Conservation (phyloP, 768 basidiomycete genomes). For the Russula sp. region DNA sequence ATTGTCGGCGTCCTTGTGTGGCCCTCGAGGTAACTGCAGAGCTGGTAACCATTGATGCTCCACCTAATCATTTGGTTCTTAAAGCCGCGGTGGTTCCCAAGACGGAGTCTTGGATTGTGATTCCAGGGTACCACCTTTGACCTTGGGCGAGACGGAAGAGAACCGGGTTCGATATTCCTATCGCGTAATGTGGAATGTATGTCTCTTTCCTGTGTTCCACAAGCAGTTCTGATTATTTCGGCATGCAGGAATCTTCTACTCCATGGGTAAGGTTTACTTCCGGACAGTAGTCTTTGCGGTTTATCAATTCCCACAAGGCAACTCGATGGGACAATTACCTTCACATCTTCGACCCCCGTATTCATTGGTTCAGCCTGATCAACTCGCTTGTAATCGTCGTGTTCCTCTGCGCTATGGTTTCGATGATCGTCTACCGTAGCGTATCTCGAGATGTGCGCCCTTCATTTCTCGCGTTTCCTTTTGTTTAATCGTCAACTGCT, state of each 20-base stretch:
- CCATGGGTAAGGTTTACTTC: conserved; percentile 58
- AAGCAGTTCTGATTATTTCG: conserved; percentile 5
- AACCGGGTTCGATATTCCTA: conserved; percentile 84
- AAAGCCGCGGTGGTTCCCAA: conserved; percentile 64
- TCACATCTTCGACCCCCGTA: conserved; percentile 88
- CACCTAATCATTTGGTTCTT: not conserved
- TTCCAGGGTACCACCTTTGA: conserved; percentile 45
- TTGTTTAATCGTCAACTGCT: conserved; percentile 5
- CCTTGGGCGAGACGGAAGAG: conserved; percentile 56
- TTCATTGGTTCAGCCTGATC: conserved; percentile 95
- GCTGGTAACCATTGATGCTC: not conserved
- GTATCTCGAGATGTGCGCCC: conserved; percentile 79
- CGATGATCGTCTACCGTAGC: conserved; percentile 81
- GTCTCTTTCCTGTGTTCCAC: conserved; percentile 32
- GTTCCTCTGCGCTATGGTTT: conserved; percentile 92
- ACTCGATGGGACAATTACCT: conserved; percentile 97
- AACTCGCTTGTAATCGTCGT: conserved; percentile 90
- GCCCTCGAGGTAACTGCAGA: conserved; percentile 45
- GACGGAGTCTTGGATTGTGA: conserved; percentile 53
- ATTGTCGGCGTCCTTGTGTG: conserved; percentile 94
- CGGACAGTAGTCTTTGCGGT: not conserved
- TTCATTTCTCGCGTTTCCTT: not conserved
- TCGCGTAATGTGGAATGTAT: conserved; percentile 79
- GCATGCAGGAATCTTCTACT: conserved; percentile 69
- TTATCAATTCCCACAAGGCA: conserved; percentile 49